Evolutionary conservation across 2,329 filamentous ascomycete species (phyloP).

Genomic region (Ceratocystis diversiconidia): DNA sequence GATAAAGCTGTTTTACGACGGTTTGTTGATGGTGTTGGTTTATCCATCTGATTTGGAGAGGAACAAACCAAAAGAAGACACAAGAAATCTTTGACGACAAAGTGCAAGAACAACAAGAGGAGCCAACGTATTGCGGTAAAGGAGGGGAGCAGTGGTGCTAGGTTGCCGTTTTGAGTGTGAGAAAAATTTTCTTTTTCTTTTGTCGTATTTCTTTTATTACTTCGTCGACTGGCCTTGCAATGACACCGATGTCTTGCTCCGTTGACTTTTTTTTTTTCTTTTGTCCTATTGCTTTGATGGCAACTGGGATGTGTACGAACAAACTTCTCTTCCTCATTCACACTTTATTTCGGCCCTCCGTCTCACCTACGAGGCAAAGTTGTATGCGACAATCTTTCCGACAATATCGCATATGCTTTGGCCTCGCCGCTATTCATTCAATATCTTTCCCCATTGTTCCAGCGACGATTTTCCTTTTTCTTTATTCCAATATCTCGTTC

Average conservation of each 20-base stretch:
- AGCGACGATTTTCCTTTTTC: conserved; percentile 6
- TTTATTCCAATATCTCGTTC: conserved; percentile 2
- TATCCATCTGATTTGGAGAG: neutral
- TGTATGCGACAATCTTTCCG: neutral
- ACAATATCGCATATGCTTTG: neutral
- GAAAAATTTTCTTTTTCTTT: neutral
- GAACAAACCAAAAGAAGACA: neutral
- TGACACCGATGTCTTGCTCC: neutral
- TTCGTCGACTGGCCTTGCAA: neutral
- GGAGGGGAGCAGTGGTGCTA: neutral
- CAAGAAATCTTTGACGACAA: neutral
- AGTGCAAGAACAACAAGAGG: conserved; percentile 1
- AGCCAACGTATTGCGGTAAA: neutral
- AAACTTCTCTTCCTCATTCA: neutral
- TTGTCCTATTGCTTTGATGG: neutral
- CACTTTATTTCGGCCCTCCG: neutral
- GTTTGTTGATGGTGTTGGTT: neutral
- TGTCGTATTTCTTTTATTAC: neutral
- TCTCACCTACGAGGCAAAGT: neutral
- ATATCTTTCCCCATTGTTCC: conserved; percentile 4
- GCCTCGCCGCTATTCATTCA: neutral
- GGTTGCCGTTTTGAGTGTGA: neutral
- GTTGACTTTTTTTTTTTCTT: neutral
- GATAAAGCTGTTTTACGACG: neutral
- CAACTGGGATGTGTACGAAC: conserved; percentile 2